Base-by-base conservation (phyloP, 2,329 filamentous ascomycete species). In the Alternaria postmessia region DNA sequence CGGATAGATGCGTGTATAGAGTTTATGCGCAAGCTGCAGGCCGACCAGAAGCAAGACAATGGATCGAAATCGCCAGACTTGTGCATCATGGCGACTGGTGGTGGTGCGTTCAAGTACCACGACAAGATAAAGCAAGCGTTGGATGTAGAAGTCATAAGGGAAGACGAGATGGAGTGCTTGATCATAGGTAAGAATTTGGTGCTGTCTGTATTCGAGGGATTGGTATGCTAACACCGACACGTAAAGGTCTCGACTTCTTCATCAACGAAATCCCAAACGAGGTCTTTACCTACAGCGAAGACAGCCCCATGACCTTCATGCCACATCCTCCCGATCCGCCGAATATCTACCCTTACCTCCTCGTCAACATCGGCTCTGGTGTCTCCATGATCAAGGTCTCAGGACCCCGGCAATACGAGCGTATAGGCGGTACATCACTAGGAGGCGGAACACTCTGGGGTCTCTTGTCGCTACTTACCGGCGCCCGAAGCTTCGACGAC, bases 361-460 rank as follows among this genome's bases (percentile, higher is more conserved):
- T 99, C 30, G 95, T 99, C 73, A 99, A 99, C 80, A 99, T 99
- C 69, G 95, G 95, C 46, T 97, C 94, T 7, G 95, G 95, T 52
- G 95, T 99, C 5, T 95, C 91, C 42, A 96, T 99, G 87, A 90
- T 99, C 79, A 98, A 98, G 77, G 95, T 99, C 7, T 96, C 92
- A 0, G 94, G 94, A 0, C 94, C 93, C 0, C 87, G 91, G 55
- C 87, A 93, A 66, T 97, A 91, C 78, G 86, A 96, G 79, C 92
- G 95, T 71, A 94, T 99, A 9, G 95, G 95, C 54, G 95, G 95
- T 62, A 97, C 95, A 3, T 96, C 94, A 4, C 86, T 99, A 0
- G 95, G 95, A 34, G 95, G 95, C 44, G 95, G 95, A n/a, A 99
- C 95, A 1, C 89, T 99, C 53, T 99, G 95, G 95, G 95, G 95